Base-by-base conservation (phyloP, 345 rosid genomes). In the Acer saccharum region DNA sequence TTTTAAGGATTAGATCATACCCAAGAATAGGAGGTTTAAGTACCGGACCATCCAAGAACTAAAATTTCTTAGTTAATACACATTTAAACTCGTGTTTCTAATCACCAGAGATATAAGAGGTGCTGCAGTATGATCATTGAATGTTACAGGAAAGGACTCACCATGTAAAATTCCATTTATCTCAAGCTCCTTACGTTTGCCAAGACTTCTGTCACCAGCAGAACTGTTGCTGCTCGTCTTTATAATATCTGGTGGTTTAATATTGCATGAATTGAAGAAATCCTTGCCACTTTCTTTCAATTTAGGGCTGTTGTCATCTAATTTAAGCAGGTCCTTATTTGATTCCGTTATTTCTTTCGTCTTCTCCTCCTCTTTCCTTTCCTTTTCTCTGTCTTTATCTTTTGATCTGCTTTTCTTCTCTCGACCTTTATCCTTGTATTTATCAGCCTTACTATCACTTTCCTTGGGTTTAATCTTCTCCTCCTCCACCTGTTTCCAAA, bases 101-200 rank as follows among this genome's bases (percentile, higher is more conserved):
- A 62, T 66, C 71, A 80, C 55, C 76, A 60, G 50, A 72, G 65
- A 73, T 55, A 71, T 48, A 73, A 73, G 43, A 81, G 61, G 71
- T 54, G 69, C 79, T 48, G 65, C 73, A 76, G 67, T 17, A 71
- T 68, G 68, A 61, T 65, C 63, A 68, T 70, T 69, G 77, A 44
- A 77, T 66, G 20, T 69, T 77, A 66, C 79, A 84, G 70, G 27
- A 63, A 69, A 77, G 39, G 72, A 86, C 96, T 89, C 86, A 93
- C 98, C 96, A 84, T 82, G 84, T 68, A 87, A 55, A 69, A 87
- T 81, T 63, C 96, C 96, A 82, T 93, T 91, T 65, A 83, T 80
- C 75, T 86, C 92, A 50, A 54, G 71, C 67, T 85, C 89, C 85
- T 90, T 91, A 61, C 96, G 84, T 68, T 91, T 91, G 82, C 84